phyloP scores from a whole-genome alignment of 1,284 basidiomycete species.

The Peniophora sp. region DNA sequence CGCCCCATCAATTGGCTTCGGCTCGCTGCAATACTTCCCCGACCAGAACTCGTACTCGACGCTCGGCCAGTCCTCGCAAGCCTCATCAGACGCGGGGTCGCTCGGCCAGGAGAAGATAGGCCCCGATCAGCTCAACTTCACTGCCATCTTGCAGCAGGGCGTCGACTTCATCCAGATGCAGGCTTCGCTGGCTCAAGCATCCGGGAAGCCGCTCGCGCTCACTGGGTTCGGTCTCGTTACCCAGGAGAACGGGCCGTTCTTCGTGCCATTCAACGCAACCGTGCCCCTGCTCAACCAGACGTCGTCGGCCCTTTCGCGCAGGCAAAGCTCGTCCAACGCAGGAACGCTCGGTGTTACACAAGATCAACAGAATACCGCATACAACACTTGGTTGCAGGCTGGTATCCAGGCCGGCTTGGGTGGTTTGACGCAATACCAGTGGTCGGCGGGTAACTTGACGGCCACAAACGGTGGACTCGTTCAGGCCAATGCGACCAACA shows the following conservation, averaged over 20 bases:
- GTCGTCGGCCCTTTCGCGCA: background rate
- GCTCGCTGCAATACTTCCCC: constrained; percentile 58
- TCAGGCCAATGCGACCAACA: constrained; percentile 3
- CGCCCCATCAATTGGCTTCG: constrained; percentile 48
- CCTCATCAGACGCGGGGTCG: constrained; percentile 36
- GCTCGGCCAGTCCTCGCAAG: constrained; percentile 9
- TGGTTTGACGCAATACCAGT: constrained; percentile 51
- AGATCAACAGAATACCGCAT: constrained; percentile 41
- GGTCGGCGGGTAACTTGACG: constrained; percentile 6
- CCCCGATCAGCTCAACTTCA: constrained; percentile 48
- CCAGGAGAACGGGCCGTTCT: constrained; percentile 37
- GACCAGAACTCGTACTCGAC: constrained; percentile 52
- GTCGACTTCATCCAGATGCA: background rate
- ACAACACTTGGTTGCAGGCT: constrained; percentile 45
- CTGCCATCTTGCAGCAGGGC: constrained; percentile 35
- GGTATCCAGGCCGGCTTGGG: constrained; percentile 35
- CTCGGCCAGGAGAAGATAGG: constrained; percentile 38
- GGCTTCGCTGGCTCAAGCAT: constrained; percentile 18
- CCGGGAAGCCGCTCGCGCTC: constrained; percentile 48
- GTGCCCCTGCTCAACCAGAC: constrained; percentile 27
- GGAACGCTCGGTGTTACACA: constrained; percentile 34
- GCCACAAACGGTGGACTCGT: constrained; percentile 7
- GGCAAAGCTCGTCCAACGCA: constrained; percentile 2
- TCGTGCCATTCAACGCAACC: constrained; percentile 54
- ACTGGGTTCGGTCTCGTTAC: constrained; percentile 59